These are phyloP conservation scores for Hypericum perforatum DNA, from an alignment of 345 rosid genomes.

Conservation along the genomic window DNA sequence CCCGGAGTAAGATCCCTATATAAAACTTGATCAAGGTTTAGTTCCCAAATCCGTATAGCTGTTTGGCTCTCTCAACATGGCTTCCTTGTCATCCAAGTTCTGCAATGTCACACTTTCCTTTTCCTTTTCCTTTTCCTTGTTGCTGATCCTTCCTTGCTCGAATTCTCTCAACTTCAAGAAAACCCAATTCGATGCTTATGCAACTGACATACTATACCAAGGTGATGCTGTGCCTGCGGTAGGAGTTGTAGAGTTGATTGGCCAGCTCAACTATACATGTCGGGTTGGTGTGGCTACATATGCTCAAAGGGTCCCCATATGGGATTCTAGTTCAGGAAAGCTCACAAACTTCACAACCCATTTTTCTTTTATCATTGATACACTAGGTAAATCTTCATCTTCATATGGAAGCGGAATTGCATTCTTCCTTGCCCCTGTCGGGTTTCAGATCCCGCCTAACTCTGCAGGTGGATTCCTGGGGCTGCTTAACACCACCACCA, in stretches of 20 bases:
- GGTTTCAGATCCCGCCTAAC: constrained; percentile 11
- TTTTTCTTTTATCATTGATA: constrained; percentile 10
- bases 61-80: no score
- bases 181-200: neutral
- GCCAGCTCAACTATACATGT: no score
- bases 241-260: constrained; percentile 6
- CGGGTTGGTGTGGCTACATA: constrained; percentile 1
- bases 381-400: no score
- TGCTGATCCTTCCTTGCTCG: no score
- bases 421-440: constrained; percentile 15
- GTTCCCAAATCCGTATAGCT: no score
- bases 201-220: neutral
- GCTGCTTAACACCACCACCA: neutral
- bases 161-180: neutral
- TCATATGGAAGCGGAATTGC: constrained; percentile 7
- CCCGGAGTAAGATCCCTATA: no score
- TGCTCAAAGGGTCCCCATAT: neutral
- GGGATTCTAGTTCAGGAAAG: no score
- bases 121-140: no score
- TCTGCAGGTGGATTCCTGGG: constrained; percentile 9
- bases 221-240: constrained; percentile 6
- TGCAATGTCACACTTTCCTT: no score
- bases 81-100: no score
- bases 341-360: neutral
- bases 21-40: no score